Percentiles rank a stretch among this genome's conserved stretches.
Conservation (phyloP, 495 filamentous ascomycete genomes). For the Daldinia grandis region DNA sequence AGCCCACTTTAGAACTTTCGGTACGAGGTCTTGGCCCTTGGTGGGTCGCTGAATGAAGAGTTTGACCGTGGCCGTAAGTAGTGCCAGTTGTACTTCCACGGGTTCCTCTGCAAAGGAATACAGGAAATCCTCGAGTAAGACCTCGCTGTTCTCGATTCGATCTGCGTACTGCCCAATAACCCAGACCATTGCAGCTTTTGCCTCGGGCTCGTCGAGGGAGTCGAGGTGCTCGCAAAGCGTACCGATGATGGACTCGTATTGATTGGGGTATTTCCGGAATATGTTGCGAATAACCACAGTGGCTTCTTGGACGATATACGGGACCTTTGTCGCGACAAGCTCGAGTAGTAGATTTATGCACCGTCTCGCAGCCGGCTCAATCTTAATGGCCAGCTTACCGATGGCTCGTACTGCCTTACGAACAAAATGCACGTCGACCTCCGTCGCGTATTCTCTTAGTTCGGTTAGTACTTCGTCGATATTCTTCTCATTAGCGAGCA, state of each 20-base stretch:
- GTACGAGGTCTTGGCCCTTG: constrained; percentile 92
- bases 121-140: constrained; percentile 92
- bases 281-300: constrained; percentile 99
- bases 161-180: constrained; percentile 98
- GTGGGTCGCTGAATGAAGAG: constrained; percentile 97
- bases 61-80: constrained; percentile 97
- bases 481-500: constrained; percentile 96
- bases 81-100: constrained; percentile 91
- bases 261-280: constrained; percentile 98
- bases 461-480: constrained; percentile 96
- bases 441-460: constrained; percentile 94
- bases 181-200: constrained; percentile 99
- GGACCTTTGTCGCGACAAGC: constrained; percentile 95
- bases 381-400: constrained; percentile 98
- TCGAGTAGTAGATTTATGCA: constrained; percentile 95
- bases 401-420: constrained; percentile 98
- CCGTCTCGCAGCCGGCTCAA: constrained; percentile 86
- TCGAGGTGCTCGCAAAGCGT: constrained; percentile 96
- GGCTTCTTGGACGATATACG: constrained; percentile 99
- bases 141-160: constrained; percentile 95
- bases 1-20: constrained; percentile 97
- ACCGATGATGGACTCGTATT: constrained; percentile 97
- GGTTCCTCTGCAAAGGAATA: constrained; percentile 93
- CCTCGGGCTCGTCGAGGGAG: constrained; percentile 97
- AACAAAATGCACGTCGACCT: constrained; percentile 99